Percentiles rank a stretch among this genome's conserved stretches.
Conservation (phyloP, 768 basidiomycete genomes). For the Tricholoma terreum region DNA sequence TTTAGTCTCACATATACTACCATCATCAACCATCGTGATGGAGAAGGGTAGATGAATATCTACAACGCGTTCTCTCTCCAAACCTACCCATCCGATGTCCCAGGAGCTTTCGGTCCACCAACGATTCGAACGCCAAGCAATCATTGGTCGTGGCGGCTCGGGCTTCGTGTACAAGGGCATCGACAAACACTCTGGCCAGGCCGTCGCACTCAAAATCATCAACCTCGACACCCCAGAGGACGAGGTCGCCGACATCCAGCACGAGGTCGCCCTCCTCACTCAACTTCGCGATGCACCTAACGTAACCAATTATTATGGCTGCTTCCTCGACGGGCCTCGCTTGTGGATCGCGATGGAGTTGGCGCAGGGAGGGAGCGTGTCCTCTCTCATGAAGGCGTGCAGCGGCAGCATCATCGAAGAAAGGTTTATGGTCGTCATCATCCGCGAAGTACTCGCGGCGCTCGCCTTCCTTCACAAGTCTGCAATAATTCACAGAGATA, state of each 20-base stretch:
- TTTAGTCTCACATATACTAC: too few relatives aligned
- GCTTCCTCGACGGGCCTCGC: constrained; percentile 89
- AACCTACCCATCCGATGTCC: constrained; percentile 21
- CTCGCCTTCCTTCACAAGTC: constrained; percentile 91
- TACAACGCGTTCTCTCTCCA: not conserved
- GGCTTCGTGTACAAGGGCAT: constrained; percentile 93
- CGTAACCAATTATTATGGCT: constrained; percentile 95
- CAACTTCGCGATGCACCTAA: constrained; percentile 89
- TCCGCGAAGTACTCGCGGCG: constrained; percentile 84
- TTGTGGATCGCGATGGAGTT: constrained; percentile 99
- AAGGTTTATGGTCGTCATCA: constrained; percentile 82
- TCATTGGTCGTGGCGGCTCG: constrained; percentile 94
- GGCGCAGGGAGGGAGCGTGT: constrained; percentile 91
- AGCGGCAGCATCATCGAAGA: constrained; percentile 79
- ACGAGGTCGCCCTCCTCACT: constrained; percentile 88
- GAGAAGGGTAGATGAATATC: not conserved
- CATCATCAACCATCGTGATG: not conserved
- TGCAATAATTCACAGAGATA: constrained; percentile 93
- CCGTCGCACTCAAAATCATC: constrained; percentile 98
- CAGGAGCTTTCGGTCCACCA: constrained; percentile 67
- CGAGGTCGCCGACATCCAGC: constrained; percentile 94
- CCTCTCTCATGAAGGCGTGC: constrained; percentile 88
- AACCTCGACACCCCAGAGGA: constrained; percentile 96
- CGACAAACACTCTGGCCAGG: constrained; percentile 78
- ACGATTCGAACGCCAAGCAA: constrained; percentile 82